phyloP scores from a whole-genome alignment of 2,329 filamentous ascomycete species.

The Mycosphaerella sp. region DNA sequence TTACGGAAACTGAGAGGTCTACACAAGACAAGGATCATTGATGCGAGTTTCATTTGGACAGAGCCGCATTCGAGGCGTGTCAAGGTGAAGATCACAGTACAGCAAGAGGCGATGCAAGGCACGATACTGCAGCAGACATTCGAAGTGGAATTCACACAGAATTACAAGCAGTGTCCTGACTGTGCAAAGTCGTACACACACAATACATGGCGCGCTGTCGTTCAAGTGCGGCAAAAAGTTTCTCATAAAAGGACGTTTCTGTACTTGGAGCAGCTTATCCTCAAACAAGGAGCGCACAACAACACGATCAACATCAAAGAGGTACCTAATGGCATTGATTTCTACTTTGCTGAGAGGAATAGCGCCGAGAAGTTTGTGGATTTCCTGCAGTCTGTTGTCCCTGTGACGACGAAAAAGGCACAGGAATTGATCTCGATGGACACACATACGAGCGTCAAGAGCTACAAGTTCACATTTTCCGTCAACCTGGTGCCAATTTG shows the following conservation, averaged over 20 bases:
- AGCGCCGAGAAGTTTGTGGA: constrained; percentile 90
- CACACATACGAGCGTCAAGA: constrained; percentile 80
- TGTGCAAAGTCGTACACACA: constrained; percentile 94
- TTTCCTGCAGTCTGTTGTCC: constrained; percentile 75
- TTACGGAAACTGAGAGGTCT: constrained; percentile 80
- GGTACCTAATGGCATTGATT: constrained; percentile 90
- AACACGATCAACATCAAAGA: constrained; percentile 99
- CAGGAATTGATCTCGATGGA: constrained; percentile 92
- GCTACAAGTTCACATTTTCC: constrained; percentile 92
- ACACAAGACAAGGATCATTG: constrained; percentile 86
- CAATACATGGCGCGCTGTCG: constrained; percentile 88
- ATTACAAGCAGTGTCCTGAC: constrained; percentile 89
- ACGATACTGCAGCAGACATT: constrained; percentile 85
- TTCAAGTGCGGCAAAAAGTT: constrained; percentile 96
- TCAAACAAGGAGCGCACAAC: constrained; percentile 85
- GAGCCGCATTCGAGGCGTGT: constrained; percentile 90
- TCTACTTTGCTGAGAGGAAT: constrained; percentile 85
- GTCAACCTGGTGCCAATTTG: constrained; percentile 88
- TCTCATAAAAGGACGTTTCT: constrained; percentile 84
- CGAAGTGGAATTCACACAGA: constrained; percentile 86
- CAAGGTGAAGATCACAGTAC: constrained; percentile 92
- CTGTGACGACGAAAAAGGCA: constrained; percentile 73
- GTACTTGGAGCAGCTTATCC: constrained; percentile 85
- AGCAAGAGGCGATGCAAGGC: constrained; percentile 60
- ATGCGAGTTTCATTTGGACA: constrained; percentile 96